Evolutionary conservation across 2,329 filamentous ascomycete genomes (phyloP), one percentile per base, ranked within the genome.

Genomic region (Torrubiella hemipterigena): DNA sequence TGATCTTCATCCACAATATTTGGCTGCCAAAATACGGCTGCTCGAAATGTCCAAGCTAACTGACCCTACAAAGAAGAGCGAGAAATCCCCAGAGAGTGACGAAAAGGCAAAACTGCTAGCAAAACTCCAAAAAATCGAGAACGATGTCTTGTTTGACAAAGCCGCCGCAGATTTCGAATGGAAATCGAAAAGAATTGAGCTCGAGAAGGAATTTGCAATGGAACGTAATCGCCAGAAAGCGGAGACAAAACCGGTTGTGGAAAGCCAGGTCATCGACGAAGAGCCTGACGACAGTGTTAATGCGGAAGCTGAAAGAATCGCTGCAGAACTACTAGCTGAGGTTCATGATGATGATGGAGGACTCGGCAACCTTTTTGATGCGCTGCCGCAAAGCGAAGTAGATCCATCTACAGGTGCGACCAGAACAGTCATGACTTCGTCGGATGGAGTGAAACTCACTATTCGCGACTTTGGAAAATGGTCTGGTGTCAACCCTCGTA

Each of bases 381-480:
- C 62, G 35, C 52, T 81, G 5, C 76, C 76, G 2, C 65, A 73
- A 17, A 67, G 63, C 42, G 73, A 78, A 44, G 61, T 73, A 5
- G 71, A 78, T 42, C 59, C 65, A 5, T 42, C 50, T 6, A 73
- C 69, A 7, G 73, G 73, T n/a, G 69, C 75, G 47, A 66, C 64
- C 3, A 64, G 55, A 22, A 77, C 63, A 0, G 66, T 69, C 24
- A 59, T 74, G 26, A 73, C 65, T 44, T 58, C 62, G 28, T 42
- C 59, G 33, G 53, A 70, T 40, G 67, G 73, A 2, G 50, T 59
- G 6, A 74, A 68, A 34, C 55, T 85, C 4, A 67, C 62, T 1
- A 68, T 93, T 29, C 68, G 82, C 26, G 81, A 95, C 45, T 95
- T 96, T 63, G 86, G 84, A 2, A 85, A 84, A 51, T 77, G 76